A percentile compares a stretch with the other conserved stretches of the same genome.
phyloP scores from a whole-genome alignment of 2,329 filamentous ascomycete species.

The Fusarium aywerte region DNA sequence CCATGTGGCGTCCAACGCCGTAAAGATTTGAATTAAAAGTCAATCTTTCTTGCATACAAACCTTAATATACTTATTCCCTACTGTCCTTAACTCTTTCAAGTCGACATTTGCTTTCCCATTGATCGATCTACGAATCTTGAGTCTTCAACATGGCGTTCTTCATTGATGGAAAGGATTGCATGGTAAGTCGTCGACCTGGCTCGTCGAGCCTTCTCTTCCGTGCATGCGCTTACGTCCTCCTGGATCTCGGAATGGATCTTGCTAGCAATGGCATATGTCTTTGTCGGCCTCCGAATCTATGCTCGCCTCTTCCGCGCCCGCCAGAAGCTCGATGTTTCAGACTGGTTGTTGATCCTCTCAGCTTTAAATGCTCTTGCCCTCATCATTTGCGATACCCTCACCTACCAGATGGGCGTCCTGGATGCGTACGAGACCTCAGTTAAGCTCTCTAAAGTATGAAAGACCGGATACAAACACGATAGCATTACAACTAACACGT shows the following conservation, averaged over 20 bases:
- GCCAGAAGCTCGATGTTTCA: slow-evolving; percentile 46
- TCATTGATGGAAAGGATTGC: slow-evolving; percentile 40
- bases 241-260: slow-evolving; percentile 51
- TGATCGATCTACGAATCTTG: background rate
- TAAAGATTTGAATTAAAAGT: background rate
- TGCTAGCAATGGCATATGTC: slow-evolving; percentile 43
- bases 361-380: slow-evolving; percentile 46
- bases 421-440: slow-evolving; percentile 47
- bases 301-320: slow-evolving; percentile 47
- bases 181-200: slow-evolving; percentile 17
- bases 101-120: background rate
- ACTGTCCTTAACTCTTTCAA: background rate
- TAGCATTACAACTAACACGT: background rate
- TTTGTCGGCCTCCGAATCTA: slow-evolving; percentile 49
- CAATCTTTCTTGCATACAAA: background rate
- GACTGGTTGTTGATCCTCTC: slow-evolving; percentile 47
- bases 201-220: rapidly evolving
- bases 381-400: slow-evolving; percentile 52
- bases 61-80: background rate
- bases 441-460: slow-evolving; percentile 47
- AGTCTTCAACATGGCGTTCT: slow-evolving; percentile 30
- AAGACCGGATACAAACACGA: rapidly evolving
- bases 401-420: slow-evolving; percentile 49
- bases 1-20: background rate
- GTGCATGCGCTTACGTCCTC: background rate